Evolutionary conservation across 1,139 yeast species (phyloP).

Genomic region (Geotrichum aggregatum): DNA sequence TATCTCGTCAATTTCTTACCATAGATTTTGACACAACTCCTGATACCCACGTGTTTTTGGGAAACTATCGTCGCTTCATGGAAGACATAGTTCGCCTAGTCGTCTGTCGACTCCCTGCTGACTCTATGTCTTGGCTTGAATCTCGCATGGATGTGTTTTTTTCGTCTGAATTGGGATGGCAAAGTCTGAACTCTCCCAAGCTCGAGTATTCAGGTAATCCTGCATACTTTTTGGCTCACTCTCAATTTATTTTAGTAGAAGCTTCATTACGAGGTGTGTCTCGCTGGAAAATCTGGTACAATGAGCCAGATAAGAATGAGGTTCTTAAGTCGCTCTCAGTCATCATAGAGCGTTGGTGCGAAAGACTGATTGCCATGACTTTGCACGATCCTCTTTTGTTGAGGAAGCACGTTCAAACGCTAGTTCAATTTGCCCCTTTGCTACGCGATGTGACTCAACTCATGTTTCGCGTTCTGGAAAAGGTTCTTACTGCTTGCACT

Average conservation of each 20-base stretch:
- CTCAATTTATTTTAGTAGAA: constrained; percentile 84
- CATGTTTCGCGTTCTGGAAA: constrained; percentile 81
- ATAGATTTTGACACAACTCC: constrained; percentile 85
- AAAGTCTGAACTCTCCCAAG: constrained; percentile 54
- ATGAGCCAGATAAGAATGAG: constrained; percentile 57
- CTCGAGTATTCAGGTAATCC: constrained; percentile 59
- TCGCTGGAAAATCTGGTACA: constrained; percentile 95
- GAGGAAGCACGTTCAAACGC: constrained; percentile 82
- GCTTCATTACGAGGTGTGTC: constrained; percentile 87
- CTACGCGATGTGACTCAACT: constrained; percentile 64
- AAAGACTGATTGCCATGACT: constrained; percentile 68
- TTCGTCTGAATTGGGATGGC: constrained; percentile 65
- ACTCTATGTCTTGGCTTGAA: constrained; percentile 78
- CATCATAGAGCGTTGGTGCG: constrained; percentile 72
- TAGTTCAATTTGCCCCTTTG: constrained; percentile 95
- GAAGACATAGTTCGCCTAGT: constrained; percentile 89
- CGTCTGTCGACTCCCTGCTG: constrained; percentile 80
- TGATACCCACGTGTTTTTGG: constrained; percentile 72
- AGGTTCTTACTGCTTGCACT: constrained; percentile 82
- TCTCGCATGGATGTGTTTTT: constrained; percentile 68
- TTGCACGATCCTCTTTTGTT: constrained; percentile 75
- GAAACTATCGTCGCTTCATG: constrained; percentile 74
- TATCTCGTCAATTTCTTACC: constrained; percentile 62
- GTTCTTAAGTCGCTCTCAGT: constrained; percentile 54
- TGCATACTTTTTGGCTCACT: constrained; percentile 68